Percentiles rank a stretch among this genome's conserved stretches.
Evolutionary conservation across 1,284 basidiomycete genomes (phyloP).

Genomic region (Tremellales sp.): DNA sequence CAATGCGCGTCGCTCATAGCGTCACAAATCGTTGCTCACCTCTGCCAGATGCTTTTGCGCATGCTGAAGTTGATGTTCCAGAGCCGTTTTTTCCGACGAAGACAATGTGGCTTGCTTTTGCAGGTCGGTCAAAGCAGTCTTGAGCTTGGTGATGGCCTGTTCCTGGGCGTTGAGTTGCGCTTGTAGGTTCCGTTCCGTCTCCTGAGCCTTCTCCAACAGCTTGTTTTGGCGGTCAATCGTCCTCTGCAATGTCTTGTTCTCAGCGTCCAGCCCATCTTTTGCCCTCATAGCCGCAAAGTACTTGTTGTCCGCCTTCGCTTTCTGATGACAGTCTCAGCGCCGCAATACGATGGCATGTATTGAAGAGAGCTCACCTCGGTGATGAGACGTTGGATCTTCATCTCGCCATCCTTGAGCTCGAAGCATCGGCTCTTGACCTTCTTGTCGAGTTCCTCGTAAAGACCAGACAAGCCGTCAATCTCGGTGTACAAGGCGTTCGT

Average conservation of each 20-base stretch:
- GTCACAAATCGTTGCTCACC: constrained; percentile 32
- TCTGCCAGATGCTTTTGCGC: constrained; percentile 49
- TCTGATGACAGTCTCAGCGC: constrained; percentile 51
- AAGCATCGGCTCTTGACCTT: constrained; percentile 81
- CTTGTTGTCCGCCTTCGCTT: constrained; percentile 93
- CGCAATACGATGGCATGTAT: background rate
- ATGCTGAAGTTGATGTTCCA: constrained; percentile 34
- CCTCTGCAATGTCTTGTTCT: constrained; percentile 64
- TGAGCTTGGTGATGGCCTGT: constrained; percentile 51
- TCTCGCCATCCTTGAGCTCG: constrained; percentile 71
- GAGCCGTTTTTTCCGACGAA: constrained; percentile 34
- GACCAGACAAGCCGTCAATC: constrained; percentile 76
- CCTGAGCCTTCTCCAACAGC: constrained; percentile 65
- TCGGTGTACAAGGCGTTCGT: constrained; percentile 78
- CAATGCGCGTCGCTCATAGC: constrained; percentile 12
- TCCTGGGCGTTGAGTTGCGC: constrained; percentile 56
- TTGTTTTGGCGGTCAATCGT: constrained; percentile 74
- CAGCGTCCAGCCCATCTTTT: constrained; percentile 75
- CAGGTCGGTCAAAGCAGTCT: constrained; percentile 49
- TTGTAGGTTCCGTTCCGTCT: constrained; percentile 60
- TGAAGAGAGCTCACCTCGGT: constrained; percentile 56
- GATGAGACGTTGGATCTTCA: constrained; percentile 60
- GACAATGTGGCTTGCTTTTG: constrained; percentile 50
- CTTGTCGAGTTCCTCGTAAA: constrained; percentile 81
- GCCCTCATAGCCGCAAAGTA: constrained; percentile 86